These are phyloP conservation scores for Xylaria nigripes DNA, from an alignment of 495 filamentous ascomycete species.

Conservation along the genomic window DNA sequence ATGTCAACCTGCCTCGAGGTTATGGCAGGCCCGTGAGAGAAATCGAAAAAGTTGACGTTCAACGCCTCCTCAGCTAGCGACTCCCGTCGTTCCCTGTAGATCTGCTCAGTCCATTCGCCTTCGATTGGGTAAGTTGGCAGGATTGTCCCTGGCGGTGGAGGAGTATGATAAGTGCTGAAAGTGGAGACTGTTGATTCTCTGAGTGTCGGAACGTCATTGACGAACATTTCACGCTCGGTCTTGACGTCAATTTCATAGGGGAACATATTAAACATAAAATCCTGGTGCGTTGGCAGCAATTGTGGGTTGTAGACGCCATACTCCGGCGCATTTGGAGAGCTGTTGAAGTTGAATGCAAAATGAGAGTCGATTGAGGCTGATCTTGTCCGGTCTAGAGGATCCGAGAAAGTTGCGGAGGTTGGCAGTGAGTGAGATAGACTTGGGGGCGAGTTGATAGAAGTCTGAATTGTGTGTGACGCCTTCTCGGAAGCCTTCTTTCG, in stretches of 20 bases:
- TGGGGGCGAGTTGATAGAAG: slow-evolving; percentile 56
- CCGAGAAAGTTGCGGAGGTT: slow-evolving; percentile 70
- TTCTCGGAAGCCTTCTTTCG: slow-evolving; percentile 90
- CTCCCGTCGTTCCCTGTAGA: slow-evolving; percentile 57
- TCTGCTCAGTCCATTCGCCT: slow-evolving; percentile 69
- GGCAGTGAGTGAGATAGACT: slow-evolving; percentile 74
- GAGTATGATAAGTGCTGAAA: slow-evolving; percentile 78
- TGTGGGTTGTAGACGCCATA: slow-evolving; percentile 55
- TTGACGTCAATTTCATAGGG: slow-evolving; percentile 94
- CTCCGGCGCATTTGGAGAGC: slow-evolving; percentile 47
- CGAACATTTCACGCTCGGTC: slow-evolving; percentile 88
- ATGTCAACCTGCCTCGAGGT: slow-evolving; percentile 59
- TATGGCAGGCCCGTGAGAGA: slow-evolving; percentile 50
- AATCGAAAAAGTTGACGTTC: slow-evolving; percentile 71
- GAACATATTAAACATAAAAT: slow-evolving; percentile 50
- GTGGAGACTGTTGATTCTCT: slow-evolving; percentile 78
- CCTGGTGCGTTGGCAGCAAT: slow-evolving; percentile 29
- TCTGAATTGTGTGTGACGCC: slow-evolving; percentile 49
- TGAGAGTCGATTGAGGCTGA: slow-evolving; percentile 74
- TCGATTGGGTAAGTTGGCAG: slow-evolving; percentile 57
- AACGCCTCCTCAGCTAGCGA: slow-evolving; percentile 57
- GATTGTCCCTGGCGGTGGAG: slow-evolving; percentile 54
- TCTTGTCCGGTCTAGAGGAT: slow-evolving; percentile 60
- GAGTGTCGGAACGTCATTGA: slow-evolving; percentile 79
- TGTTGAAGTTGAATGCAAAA: slow-evolving; percentile 66